Evolutionary conservation across 202 grass and related monocot species (phyloP).

Genomic region (Eragrostis tef): DNA sequence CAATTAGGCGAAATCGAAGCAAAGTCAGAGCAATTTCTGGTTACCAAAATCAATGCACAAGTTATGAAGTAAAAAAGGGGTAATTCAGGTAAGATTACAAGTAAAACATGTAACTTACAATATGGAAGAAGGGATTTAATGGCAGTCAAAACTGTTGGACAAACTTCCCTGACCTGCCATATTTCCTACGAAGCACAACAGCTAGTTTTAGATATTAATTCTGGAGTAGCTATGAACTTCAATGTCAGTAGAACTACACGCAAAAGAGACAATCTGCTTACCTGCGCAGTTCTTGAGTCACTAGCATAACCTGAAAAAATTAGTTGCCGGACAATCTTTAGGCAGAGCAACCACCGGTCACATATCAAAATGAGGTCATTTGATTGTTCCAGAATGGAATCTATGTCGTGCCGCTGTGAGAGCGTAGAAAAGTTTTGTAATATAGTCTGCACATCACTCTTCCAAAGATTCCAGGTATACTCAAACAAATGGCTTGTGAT

Average conservation of each 20-base stretch:
- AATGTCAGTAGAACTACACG: constrained; percentile 24
- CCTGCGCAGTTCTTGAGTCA: constrained; percentile 90
- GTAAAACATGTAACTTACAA: constrained; percentile 61
- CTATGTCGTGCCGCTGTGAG: constrained; percentile 60
- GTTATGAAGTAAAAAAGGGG: constrained; percentile 7
- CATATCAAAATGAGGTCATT: constrained; percentile 78
- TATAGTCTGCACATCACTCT: constrained; percentile 83
- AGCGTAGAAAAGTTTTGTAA: constrained; percentile 90
- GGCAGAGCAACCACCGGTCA: constrained; percentile 85
- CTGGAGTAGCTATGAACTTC: constrained; percentile 34
- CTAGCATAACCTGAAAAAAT: constrained; percentile 86
- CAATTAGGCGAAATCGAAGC: constrained; percentile 18
- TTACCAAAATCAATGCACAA: constrained; percentile 9
- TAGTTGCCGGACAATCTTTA: constrained; percentile 83
- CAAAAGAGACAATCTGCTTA: constrained; percentile 48
- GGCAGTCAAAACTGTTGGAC: constrained; percentile 83
- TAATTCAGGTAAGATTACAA: not conserved
- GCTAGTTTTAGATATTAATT: constrained; percentile 35
- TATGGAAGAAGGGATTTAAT: constrained; percentile 94
- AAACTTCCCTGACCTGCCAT: constrained; percentile 95
- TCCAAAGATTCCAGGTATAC: constrained; percentile 98
- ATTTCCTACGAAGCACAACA: constrained; percentile 70
- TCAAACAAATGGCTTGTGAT: constrained; percentile 94
- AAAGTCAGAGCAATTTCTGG: constrained; percentile 6
- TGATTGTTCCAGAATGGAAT: constrained; percentile 74